Conservation (phyloP, 1,284 basidiomycete genomes). For the Papiliotrema flavescens region DNA sequence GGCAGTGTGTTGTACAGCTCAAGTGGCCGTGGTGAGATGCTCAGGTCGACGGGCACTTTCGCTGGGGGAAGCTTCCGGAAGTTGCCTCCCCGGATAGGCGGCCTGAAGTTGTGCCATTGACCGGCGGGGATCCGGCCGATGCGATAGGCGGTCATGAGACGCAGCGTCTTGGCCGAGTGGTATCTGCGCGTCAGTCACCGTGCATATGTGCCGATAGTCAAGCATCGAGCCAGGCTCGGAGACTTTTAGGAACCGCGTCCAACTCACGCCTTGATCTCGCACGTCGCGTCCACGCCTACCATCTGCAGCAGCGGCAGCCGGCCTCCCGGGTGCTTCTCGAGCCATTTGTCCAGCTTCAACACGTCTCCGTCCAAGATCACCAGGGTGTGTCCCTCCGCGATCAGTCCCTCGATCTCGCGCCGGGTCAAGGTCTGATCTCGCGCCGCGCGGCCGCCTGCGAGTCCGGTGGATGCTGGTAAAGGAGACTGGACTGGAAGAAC, state of each 20-base stretch:
- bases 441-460: no score
- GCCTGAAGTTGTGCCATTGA: slow-evolving; percentile 16
- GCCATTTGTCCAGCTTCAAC: slow-evolving; percentile 9
- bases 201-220: no score
- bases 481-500: no score
- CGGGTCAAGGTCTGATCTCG: slow-evolving; percentile 7
- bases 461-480: no score
- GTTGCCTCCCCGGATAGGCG: slow-evolving; percentile 20
- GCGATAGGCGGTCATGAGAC: slow-evolving; percentile 29
- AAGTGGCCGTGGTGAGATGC: no score
- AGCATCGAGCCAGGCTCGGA: no score
- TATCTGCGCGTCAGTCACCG: slow-evolving; percentile 1
- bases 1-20: background rate
- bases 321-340: slow-evolving; percentile 40
- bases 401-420: slow-evolving; percentile 9
- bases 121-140: slow-evolving; percentile 29
- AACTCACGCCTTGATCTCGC: slow-evolving; percentile 46
- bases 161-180: slow-evolving; percentile 10
- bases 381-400: slow-evolving; percentile 6
- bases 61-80: background rate
- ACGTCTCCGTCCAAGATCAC: slow-evolving; percentile 10
- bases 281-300: slow-evolving; percentile 44
- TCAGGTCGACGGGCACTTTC: no score
- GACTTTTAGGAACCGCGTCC: no score
- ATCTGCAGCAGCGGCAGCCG: slow-evolving; percentile 45